Evolutionary conservation across 2,329 filamentous ascomycete species (phyloP).

Genomic region (Pseudogymnoascus destructans): DNA sequence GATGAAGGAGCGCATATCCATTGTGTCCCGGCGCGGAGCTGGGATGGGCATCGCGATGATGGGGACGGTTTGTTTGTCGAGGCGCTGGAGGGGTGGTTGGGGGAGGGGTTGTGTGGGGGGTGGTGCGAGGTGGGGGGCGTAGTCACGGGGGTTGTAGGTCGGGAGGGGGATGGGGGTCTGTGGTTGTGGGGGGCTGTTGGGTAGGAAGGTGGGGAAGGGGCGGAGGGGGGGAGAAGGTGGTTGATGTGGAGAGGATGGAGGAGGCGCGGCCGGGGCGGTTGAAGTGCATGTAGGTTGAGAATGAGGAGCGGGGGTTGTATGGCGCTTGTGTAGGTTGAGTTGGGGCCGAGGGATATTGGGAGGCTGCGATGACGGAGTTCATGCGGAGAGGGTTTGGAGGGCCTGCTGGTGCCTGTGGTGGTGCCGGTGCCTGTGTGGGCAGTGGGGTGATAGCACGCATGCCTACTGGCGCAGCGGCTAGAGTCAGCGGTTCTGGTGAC

Average conservation of each 20-base stretch:
- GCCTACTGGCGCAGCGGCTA: not conserved
- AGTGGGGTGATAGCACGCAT: not conserved
- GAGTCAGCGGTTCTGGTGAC: not conserved
- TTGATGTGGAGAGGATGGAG: not conserved
- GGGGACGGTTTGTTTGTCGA: not conserved
- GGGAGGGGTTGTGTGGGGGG: not conserved
- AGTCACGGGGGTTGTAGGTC: not conserved
- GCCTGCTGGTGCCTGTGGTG: not conserved
- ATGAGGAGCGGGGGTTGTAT: not conserved
- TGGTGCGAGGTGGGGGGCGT: not conserved
- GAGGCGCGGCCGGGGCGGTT: not conserved
- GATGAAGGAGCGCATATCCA: conserved; percentile 9
- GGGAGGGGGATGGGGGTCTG: not conserved
- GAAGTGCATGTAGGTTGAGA: conserved; percentile 1
- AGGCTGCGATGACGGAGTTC: not conserved
- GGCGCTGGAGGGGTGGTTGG: not conserved
- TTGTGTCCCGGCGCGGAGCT: not conserved
- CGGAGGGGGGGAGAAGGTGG: not conserved
- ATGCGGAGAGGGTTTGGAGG: conserved; percentile 7
- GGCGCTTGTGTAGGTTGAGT: not conserved
- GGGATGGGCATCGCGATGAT: conserved; percentile 3
- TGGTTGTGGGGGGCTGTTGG: not conserved
- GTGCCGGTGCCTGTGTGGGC: not conserved
- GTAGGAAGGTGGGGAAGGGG: not conserved
- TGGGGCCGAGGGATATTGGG: not conserved